A percentile compares a stretch with the other conserved stretches of the same genome.
Conservation (phyloP, 2,329 filamentous ascomycete genomes). For the Penicillium hesseltinei region DNA sequence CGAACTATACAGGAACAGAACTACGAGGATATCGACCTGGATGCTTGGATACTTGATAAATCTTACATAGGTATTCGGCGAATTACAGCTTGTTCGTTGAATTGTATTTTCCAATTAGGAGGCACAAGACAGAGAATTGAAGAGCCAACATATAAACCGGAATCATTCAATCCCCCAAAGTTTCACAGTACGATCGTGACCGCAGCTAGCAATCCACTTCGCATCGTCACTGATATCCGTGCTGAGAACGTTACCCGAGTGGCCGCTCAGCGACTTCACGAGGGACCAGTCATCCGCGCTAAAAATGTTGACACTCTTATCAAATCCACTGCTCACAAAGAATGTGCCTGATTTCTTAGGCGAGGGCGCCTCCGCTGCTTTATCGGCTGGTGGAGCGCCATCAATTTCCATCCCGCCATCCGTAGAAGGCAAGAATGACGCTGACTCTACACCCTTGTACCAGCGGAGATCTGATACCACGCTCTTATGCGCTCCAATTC, state of each 20-base stretch:
- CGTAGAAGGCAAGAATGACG: slow-evolving; percentile 60
- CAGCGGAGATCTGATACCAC: slow-evolving; percentile 90
- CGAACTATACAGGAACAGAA: not conserved
- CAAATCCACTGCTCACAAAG: slow-evolving; percentile 86
- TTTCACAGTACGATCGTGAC: slow-evolving; percentile 93
- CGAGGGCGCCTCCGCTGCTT: slow-evolving; percentile 36
- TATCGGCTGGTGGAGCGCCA: slow-evolving; percentile 13
- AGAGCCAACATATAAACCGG: not conserved
- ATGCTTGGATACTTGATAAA: not conserved
- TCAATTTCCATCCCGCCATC: slow-evolving; percentile 52
- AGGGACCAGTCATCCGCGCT: slow-evolving; percentile 95
- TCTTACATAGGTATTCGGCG: not conserved
- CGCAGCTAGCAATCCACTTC: slow-evolving; percentile 90
- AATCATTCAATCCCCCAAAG: slow-evolving; percentile 83
- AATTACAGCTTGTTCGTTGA: not conserved
- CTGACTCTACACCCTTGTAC: slow-evolving; percentile 83
- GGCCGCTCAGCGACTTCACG: slow-evolving; percentile 81
- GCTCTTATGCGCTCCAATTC: slow-evolving; percentile 85
- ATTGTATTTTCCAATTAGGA: not conserved
- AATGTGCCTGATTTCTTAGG: slow-evolving; percentile 90
- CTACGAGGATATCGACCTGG: not conserved
- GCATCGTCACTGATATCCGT: slow-evolving; percentile 84
- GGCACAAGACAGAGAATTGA: not conserved
- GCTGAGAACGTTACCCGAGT: slow-evolving; percentile 88
- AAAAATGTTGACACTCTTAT: slow-evolving; percentile 93